Evolutionary conservation across 2,329 filamentous ascomycete genomes (phyloP).

Genomic region (Fusarium pseudocircinatum): DNA sequence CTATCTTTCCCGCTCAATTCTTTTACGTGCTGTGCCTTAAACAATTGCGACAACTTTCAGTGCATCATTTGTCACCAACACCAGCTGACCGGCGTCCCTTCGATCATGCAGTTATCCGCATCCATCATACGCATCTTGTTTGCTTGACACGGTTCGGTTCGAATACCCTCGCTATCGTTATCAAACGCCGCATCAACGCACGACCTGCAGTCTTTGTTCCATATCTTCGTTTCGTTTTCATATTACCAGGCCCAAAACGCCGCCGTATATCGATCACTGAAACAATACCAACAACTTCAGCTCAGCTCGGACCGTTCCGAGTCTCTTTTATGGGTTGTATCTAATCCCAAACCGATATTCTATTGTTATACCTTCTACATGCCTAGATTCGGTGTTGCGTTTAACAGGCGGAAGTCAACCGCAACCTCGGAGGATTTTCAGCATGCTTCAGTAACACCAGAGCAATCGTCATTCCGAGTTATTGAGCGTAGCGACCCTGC

Average conservation of each 20-base stretch:
- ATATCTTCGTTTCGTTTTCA: slow-evolving; percentile 17
- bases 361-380: slow-evolving; percentile 54
- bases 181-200: slow-evolving; percentile 13
- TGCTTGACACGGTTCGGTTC: slow-evolving; percentile 39
- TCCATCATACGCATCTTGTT: slow-evolving; percentile 34
- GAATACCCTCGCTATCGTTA: slow-evolving; percentile 34
- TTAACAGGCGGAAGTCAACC: slow-evolving; percentile 69
- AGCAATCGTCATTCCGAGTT: slow-evolving; percentile 66
- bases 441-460: slow-evolving; percentile 57
- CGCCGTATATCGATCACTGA: slow-evolving; percentile 32
- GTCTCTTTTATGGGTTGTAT: slow-evolving; percentile 39
- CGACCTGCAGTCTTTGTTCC: slow-evolving; percentile 33
- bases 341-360: slow-evolving; percentile 36
- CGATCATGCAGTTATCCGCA: slow-evolving; percentile 44
- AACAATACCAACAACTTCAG: slow-evolving; percentile 13
- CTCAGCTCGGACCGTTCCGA: slow-evolving; percentile 8
- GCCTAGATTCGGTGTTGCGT: slow-evolving; percentile 70
- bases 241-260: slow-evolving; percentile 7
- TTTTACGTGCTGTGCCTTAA: slow-evolving; percentile 4
- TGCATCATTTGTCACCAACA: slow-evolving; percentile 19
- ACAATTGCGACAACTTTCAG: slow-evolving; percentile 26
- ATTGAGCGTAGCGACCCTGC: slow-evolving; percentile 62
- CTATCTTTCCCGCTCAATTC: background rate
- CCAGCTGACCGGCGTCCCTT: slow-evolving; percentile 35
- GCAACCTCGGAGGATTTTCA: slow-evolving; percentile 64